Conservation (phyloP, 2,329 filamentous ascomycete genomes). For the Aspergillus ibericus region DNA sequence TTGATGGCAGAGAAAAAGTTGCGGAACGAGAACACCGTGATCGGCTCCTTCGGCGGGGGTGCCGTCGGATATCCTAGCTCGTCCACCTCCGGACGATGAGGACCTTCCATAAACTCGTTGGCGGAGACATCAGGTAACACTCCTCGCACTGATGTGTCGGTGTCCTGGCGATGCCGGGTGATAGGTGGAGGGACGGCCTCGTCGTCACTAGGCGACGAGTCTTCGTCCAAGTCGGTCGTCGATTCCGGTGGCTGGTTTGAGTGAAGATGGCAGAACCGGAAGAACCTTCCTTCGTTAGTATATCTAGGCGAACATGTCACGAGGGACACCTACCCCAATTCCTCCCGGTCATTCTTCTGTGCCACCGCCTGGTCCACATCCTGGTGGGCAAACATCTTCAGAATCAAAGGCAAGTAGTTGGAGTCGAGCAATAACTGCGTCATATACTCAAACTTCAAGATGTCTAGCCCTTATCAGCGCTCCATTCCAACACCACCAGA, state of each 20-base stretch:
- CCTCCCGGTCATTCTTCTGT: constrained; percentile 76
- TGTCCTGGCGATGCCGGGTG: constrained; percentile 53
- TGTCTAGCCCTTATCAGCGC: constrained; percentile 56
- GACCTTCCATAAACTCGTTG: constrained; percentile 26
- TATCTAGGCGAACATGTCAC: neutral
- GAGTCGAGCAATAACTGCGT: constrained; percentile 91
- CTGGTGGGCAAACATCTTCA: constrained; percentile 92
- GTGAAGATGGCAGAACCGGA: constrained; percentile 78
- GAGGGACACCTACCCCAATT: constrained; percentile 64
- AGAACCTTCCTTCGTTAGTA: constrained; percentile 64
- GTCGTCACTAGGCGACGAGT: constrained; percentile 52
- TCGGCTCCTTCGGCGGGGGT: constrained; percentile 67
- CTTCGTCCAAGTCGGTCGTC: constrained; percentile 34
- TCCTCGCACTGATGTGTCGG: constrained; percentile 27
- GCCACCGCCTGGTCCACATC: constrained; percentile 90
- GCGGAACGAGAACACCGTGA: constrained; percentile 87
- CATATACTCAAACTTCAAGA: constrained; percentile 94
- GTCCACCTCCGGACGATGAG: constrained; percentile 64
- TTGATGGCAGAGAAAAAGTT: constrained; percentile 97
- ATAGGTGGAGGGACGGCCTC: constrained; percentile 87
- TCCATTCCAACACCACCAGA: neutral
- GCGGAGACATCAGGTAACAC: constrained; percentile 28
- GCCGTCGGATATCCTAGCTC: constrained; percentile 77
- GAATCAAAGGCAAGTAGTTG: constrained; percentile 86
- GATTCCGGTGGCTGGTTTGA: constrained; percentile 58